A percentile compares a stretch with the other conserved stretches of the same genome.
Evolutionary conservation across 495 filamentous ascomycete genomes (phyloP).

Genomic region (Pseudomonodictys pantanalensis): DNA sequence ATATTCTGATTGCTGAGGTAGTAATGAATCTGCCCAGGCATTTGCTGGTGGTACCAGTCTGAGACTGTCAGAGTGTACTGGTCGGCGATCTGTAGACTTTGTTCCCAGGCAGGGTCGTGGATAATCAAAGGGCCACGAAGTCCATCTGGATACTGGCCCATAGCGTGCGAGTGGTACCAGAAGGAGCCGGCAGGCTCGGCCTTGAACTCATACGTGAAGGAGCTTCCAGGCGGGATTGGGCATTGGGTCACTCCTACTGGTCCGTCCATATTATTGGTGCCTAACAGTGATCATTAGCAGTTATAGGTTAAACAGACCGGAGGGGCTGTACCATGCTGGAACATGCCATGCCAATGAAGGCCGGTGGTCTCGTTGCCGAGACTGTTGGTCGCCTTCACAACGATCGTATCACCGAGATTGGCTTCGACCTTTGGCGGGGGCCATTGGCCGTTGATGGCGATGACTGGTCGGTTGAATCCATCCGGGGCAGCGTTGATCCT

Average conservation of each 20-base stretch:
- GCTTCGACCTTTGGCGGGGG: constrained; percentile 22
- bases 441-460: constrained; percentile 28
- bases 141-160: constrained; percentile 21
- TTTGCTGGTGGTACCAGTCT: constrained; percentile 21
- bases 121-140: constrained; percentile 23
- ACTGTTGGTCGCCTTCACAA: constrained; percentile 22
- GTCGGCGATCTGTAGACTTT: constrained; percentile 6
- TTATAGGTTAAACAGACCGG: background rate
- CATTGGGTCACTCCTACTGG: constrained; percentile 22
- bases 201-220: constrained; percentile 20
- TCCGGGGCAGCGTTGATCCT: constrained; percentile 7
- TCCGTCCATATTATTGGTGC: constrained; percentile 11
- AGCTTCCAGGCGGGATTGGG: constrained; percentile 14
- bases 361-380: constrained; percentile 25
- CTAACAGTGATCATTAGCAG: background rate
- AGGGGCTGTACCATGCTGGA: constrained; percentile 3
- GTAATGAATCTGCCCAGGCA: constrained; percentile 7
- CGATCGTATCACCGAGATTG: constrained; percentile 22
- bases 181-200: constrained; percentile 30
- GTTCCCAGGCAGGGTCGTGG: constrained; percentile 12
- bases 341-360: constrained; percentile 23
- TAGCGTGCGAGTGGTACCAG: constrained; percentile 35
- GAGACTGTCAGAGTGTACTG: constrained; percentile 18
- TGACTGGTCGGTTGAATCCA: constrained; percentile 9
- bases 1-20: constrained; percentile 7